Base-by-base conservation (phyloP, 2,329 filamentous ascomycete species). In the Malbranchea zuffiana region DNA sequence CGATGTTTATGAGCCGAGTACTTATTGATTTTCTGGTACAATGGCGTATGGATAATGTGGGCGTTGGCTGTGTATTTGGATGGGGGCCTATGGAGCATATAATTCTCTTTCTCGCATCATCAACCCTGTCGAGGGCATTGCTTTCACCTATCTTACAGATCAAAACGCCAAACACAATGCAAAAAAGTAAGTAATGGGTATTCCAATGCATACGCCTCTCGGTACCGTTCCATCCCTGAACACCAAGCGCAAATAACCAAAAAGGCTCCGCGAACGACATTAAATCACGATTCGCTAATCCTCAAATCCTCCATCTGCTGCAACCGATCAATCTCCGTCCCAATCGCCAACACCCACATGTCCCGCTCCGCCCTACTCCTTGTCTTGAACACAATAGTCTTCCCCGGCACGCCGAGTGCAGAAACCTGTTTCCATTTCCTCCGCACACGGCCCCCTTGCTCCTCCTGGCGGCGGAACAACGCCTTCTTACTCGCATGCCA, bases 281-380 rank as follows among this genome's bases (percentile, higher is more conserved):
- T 11, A 6, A 33, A 18, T 40, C 33, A 43, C 7, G 36, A 20
- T 28, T 46, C 37, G 28, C 62, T 53, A 44, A 72, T 55, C 32
- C 68, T 59, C 30, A 72, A 61, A 47, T 75, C 71, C 43, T 69
- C 66, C 10, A 55, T 60, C 38, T 63, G 56, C 31, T 67, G 66
- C 41, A 75, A 51, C 33, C 73, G 60, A 58, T 80, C 76, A 52
- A 80, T 80, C 60, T 80, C 77, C 43, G 73, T 73, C 36, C 70
- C 70, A 40, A 80, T 73, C 23, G 68, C 74, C 52, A 80, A 56
- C 16, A 81, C 77, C 77, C 77, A 81, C 47, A 75, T 70, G 56
- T 81, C 77, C 42, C 76, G 67, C 54, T 81, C 77, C 1, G 75
- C 68, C 6, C 77, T 62, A 53, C 71, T 78, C 36, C 76, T 65